Percentiles rank a stretch among this genome's conserved stretches.
Conservation (phyloP, 257 asterid genomes). For the Haberlea rhodopensis region DNA sequence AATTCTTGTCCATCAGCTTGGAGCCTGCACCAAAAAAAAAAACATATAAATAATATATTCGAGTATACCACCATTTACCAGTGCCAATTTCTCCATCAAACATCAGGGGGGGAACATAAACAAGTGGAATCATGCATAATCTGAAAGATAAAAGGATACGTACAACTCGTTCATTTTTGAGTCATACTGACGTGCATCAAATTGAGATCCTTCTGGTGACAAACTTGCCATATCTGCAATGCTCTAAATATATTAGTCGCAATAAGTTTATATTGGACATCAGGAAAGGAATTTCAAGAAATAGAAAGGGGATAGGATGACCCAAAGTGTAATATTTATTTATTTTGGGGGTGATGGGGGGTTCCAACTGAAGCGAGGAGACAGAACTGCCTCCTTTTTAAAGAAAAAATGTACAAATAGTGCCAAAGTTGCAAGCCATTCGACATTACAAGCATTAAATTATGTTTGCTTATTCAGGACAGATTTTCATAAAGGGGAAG, state of each 20-base stretch:
- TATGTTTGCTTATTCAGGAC: not conserved
- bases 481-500: not conserved
- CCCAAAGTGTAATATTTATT: too few relatives aligned
- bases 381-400: not conserved
- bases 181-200: slow-evolving; percentile 48
- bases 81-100: not conserved
- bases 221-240: slow-evolving; percentile 50
- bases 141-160: slow-evolving; percentile 23
- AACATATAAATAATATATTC: slow-evolving; percentile 6
- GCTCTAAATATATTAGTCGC: slow-evolving; percentile 3
- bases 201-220: slow-evolving; percentile 54
- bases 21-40: slow-evolving; percentile 30
- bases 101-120: not conserved
- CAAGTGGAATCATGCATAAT: not conserved
- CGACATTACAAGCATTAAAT: too few relatives aligned
- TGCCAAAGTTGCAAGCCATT: not conserved
- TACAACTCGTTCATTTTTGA: slow-evolving; percentile 52
- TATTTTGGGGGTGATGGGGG: too few relatives aligned
- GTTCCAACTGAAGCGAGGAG: not conserved
- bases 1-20: slow-evolving; percentile 38
- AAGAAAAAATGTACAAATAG: not conserved
- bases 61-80: not conserved
- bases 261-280: not conserved
- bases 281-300: slow-evolving; percentile 1
- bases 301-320: not conserved